Evolutionary conservation across 2,329 filamentous ascomycete species (phyloP).

Genomic region (Pseudogymnoascus sp.): DNA sequence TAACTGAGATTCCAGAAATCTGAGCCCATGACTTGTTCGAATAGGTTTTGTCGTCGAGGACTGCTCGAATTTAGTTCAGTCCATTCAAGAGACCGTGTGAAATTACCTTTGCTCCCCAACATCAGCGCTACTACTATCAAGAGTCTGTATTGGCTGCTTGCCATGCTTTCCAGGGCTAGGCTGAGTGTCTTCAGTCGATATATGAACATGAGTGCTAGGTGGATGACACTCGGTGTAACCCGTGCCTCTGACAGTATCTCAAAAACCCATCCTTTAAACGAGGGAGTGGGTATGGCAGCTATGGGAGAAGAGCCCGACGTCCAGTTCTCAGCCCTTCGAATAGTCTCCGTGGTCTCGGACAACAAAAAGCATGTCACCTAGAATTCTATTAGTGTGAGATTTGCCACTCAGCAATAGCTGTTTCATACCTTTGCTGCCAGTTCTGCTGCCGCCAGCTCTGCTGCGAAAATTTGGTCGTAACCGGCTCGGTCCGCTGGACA

Average conservation of each 20-base stretch:
- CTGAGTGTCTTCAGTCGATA: slow-evolving; percentile 89
- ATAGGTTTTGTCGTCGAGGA: slow-evolving; percentile 97
- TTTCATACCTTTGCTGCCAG: too few species aligned
- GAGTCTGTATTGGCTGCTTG: slow-evolving; percentile 86
- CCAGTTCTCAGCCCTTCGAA: slow-evolving; percentile 62
- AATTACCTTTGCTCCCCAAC: slow-evolving; percentile 91
- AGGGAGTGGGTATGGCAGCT: slow-evolving; percentile 65
- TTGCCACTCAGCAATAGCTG: too few species aligned
- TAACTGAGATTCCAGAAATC: slow-evolving; percentile 86
- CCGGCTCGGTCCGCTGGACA: too few species aligned
- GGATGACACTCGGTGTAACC: slow-evolving; percentile 89
- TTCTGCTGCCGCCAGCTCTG: too few species aligned
- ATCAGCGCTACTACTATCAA: slow-evolving; percentile 93
- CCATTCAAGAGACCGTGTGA: neutral
- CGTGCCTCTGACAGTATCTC: slow-evolving; percentile 89
- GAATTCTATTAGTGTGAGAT: too few species aligned
- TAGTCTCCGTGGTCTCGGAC: slow-evolving; percentile 82
- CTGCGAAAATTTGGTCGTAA: too few species aligned
- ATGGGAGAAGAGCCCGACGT: slow-evolving; percentile 40
- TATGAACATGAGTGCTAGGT: slow-evolving; percentile 85
- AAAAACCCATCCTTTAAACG: slow-evolving; percentile 90
- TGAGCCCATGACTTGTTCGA: slow-evolving; percentile 99
- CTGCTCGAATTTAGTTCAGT: slow-evolving; percentile 35
- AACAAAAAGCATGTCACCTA: slow-evolving; percentile 97
- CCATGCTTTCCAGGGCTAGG: slow-evolving; percentile 79